A percentile compares a stretch with the other conserved stretches of the same genome.
phyloP scores from a whole-genome alignment of 768 basidiomycete species.

The Boletus fagicola region DNA sequence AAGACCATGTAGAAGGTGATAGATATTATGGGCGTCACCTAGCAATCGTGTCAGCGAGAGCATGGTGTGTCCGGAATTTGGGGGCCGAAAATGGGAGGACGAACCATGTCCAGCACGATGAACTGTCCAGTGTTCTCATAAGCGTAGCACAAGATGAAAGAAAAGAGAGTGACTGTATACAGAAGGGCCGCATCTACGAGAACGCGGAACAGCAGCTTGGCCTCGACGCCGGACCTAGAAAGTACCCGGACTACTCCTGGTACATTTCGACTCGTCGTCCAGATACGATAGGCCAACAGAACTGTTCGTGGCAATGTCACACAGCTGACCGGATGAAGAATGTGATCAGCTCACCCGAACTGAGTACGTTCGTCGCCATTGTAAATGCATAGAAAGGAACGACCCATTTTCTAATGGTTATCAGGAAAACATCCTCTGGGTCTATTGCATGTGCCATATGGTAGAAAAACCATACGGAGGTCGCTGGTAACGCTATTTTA shows the following conservation, averaged over 20 bases:
- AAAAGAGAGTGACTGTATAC: constrained; percentile 16
- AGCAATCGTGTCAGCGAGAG: neutral
- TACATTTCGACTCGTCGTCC: constrained; percentile 3
- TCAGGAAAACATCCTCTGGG: neutral
- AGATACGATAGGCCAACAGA: constrained; percentile 21
- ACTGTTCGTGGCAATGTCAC: constrained; percentile 1
- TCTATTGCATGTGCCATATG: neutral
- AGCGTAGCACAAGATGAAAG: constrained; percentile 13
- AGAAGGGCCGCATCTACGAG: constrained; percentile 17
- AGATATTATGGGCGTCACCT: constrained; percentile 24
- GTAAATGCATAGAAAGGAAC: constrained; percentile 20
- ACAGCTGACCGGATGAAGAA: neutral
- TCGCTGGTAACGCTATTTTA: constrained; percentile 5
- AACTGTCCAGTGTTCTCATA: constrained; percentile 3
- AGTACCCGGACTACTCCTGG: constrained; percentile 12
- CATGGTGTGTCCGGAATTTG: neutral
- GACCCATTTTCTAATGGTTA: constrained; percentile 8
- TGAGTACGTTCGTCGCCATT: constrained; percentile 21
- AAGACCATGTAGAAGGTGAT: constrained; percentile 19
- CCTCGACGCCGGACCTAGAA: constrained; percentile 5
- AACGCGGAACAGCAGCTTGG: constrained; percentile 13
- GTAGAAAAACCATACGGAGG: constrained; percentile 12
- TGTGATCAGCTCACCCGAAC: constrained; percentile 14
- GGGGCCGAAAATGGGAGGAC: neutral
- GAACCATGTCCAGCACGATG: constrained; percentile 24